phyloP scores from a whole-genome alignment of 192 early-diverging fungal species.

The Dispira parvispora region DNA sequence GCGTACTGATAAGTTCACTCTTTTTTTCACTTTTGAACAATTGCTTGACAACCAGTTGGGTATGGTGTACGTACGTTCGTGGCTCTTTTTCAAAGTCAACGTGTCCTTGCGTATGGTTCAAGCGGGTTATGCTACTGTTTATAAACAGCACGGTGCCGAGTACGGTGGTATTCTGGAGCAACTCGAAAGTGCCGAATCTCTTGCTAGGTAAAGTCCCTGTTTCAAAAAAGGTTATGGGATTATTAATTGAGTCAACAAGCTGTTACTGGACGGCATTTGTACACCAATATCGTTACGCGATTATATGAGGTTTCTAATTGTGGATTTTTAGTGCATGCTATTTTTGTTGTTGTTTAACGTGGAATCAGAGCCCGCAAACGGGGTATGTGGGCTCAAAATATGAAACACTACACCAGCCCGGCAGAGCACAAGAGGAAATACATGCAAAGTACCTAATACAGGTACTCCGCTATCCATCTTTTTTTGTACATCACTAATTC shows the following conservation, averaged over 20 bases:
- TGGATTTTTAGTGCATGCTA: background rate
- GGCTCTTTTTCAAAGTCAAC: constrained; percentile 29
- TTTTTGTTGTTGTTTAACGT: background rate
- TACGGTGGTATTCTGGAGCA: constrained; percentile 28
- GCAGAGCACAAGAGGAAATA: constrained; percentile 30
- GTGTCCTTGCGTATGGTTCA: constrained; percentile 42
- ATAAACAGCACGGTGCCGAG: constrained; percentile 34
- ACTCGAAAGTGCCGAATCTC: constrained; percentile 26
- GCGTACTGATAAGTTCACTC: no score
- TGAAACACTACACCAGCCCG: constrained; percentile 12
- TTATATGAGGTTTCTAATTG: background rate
- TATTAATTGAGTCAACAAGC: no score
- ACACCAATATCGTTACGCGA: background rate
- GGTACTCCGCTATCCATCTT: no score
- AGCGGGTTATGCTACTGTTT: constrained; percentile 36
- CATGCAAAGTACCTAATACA: constrained; percentile 12
- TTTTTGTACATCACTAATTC: no score
- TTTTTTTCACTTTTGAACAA: no score
- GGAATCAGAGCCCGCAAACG: constrained; percentile 14
- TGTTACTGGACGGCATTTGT: background rate
- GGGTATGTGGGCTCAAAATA: constrained; percentile 23
- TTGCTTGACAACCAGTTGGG: constrained; percentile 19
- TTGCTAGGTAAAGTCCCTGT: constrained; percentile 31
- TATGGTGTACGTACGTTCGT: constrained; percentile 33
- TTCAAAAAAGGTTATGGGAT: no score